A percentile compares a stretch with the other conserved stretches of the same genome.
Conservation (phyloP, 1,284 basidiomycete genomes). For the Farysia itapuensis region DNA sequence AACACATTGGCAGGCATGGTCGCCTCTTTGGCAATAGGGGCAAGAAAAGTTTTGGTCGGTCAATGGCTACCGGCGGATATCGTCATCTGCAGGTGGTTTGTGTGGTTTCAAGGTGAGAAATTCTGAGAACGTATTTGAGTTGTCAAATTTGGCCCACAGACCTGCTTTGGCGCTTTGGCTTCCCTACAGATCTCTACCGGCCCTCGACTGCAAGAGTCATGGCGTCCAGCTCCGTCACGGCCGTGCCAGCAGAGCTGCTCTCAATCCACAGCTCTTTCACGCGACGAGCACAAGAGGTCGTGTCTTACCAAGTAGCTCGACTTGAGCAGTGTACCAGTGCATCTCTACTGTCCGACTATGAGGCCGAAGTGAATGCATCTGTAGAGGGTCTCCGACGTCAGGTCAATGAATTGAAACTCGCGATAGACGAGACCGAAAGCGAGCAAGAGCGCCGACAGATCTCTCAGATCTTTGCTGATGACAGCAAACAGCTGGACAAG, state of each 20-base stretch:
- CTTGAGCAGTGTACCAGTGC: conserved; percentile 19
- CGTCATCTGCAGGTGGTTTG: too few species aligned
- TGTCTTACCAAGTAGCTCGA: conserved; percentile 30
- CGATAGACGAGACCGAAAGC: conserved; percentile 39
- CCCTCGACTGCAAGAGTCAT: not conserved
- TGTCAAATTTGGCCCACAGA: too few species aligned
- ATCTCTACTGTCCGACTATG: conserved; percentile 25
- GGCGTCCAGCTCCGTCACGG: conserved; percentile 4
- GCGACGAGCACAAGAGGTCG: conserved; percentile 33
- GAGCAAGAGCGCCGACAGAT: conserved; percentile 22
- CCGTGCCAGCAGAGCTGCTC: conserved; percentile 17
- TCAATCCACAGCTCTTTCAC: conserved; percentile 21
- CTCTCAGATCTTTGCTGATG: not conserved
- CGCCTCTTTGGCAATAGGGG: too few species aligned
- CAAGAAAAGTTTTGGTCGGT: too few species aligned
- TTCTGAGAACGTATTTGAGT: too few species aligned
- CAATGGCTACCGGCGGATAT: too few species aligned
- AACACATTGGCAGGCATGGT: conserved; percentile 37
- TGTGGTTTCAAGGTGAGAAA: too few species aligned
- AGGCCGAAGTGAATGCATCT: conserved; percentile 37
- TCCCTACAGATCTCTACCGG: too few species aligned
- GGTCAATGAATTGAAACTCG: conserved; percentile 31
- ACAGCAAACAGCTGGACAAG: conserved; percentile 17
- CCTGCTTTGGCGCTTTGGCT: too few species aligned
- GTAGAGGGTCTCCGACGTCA: conserved; percentile 34